Percentiles rank a stretch among this genome's conserved stretches.
phyloP scores from a whole-genome alignment of 106 monocot genomes.

The Dendrobium nobile region DNA sequence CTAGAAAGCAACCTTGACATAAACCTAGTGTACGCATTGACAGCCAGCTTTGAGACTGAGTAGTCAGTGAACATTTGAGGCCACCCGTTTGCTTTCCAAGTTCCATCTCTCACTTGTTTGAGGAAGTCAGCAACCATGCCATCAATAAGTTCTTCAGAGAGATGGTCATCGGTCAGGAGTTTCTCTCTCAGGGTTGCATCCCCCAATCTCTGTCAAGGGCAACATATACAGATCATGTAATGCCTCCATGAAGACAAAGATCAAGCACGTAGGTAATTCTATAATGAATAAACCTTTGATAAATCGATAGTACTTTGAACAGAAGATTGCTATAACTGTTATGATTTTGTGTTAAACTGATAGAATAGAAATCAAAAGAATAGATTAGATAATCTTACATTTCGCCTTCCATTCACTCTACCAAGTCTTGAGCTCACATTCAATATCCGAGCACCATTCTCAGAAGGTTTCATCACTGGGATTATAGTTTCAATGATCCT shows the following conservation, averaged over 20 bases:
- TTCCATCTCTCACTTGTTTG: constrained; percentile 49
- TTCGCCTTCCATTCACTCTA: constrained; percentile 67
- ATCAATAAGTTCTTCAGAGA: constrained; percentile 74
- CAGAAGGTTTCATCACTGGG: constrained; percentile 71
- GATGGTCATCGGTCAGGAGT: constrained; percentile 38
- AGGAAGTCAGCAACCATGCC: constrained; percentile 56
- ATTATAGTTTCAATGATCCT: constrained; percentile 57
- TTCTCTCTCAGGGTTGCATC: constrained; percentile 55
- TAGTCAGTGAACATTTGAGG: constrained; percentile 88
- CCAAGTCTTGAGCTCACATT: constrained; percentile 93
- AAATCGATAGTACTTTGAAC: no score
- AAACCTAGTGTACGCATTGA: constrained; percentile 72
- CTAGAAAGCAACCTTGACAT: constrained; percentile 37
- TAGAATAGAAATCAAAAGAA: neutral
- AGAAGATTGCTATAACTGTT: no score
- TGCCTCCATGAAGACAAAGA: neutral
- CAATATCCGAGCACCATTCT: constrained; percentile 68
- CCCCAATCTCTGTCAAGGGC: constrained; percentile 54
- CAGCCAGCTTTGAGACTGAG: constrained; percentile 77
- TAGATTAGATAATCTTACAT: constrained; percentile 36
- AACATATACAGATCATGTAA: neutral
- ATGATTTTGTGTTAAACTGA: neutral
- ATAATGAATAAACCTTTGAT: neutral
- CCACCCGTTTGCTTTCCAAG: constrained; percentile 51
- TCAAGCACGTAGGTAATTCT: neutral